Evolutionary conservation across 257 asterid genomes (phyloP).

Genomic region (Jasminum sambac): DNA sequence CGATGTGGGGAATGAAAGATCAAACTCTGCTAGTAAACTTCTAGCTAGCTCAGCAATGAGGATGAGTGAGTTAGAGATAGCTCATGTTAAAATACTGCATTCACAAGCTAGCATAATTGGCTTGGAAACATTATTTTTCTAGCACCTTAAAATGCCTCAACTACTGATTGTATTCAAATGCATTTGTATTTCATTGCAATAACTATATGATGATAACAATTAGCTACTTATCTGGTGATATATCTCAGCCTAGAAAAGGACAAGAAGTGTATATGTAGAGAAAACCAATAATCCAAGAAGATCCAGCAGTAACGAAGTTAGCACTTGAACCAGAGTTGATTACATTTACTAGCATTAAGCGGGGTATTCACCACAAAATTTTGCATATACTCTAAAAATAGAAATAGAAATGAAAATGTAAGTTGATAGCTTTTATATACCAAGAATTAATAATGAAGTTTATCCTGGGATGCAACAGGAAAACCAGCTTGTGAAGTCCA

Average conservation of each 20-base stretch:
- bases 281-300: constrained; percentile 90
- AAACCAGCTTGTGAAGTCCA: constrained; percentile 75
- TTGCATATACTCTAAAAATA: not conserved
- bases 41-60: constrained; percentile 68
- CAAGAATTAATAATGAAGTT: constrained; percentile 18
- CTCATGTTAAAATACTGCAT: constrained; percentile 13
- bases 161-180: not conserved
- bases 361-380: not conserved
- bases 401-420: not conserved
- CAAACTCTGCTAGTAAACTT: constrained; percentile 65
- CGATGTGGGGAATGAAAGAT: not conserved
- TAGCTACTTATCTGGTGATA: constrained; percentile 75
- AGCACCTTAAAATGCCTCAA: not conserved
- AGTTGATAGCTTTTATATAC: not conserved
- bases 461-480: constrained; percentile 87
- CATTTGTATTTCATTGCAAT: constrained; percentile 16
- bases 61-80: constrained; percentile 30
- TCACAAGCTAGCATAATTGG: not conserved
- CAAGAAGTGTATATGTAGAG: constrained; percentile 89
- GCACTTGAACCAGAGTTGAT: constrained; percentile 42
- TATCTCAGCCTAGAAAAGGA: constrained; percentile 94
- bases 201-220: not conserved
- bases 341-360: constrained; percentile 11
- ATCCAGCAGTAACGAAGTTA: constrained; percentile 63
- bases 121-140: not conserved